Evolutionary conservation across 768 basidiomycete genomes (phyloP).

Genomic region (Calvatia gigantea): DNA sequence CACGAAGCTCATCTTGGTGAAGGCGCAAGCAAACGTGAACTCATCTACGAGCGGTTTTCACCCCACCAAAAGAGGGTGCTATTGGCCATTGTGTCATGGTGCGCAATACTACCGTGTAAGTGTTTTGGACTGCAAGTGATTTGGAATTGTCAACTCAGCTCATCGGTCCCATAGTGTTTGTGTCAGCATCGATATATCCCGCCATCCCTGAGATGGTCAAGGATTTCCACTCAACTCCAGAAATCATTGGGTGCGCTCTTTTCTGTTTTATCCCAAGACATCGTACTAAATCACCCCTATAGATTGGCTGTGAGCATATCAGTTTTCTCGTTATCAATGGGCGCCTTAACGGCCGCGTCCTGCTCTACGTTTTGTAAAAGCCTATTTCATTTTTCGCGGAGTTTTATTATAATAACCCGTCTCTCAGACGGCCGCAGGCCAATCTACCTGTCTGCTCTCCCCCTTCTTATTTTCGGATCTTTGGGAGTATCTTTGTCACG

Average conservation of each 20-base stretch:
- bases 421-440: constrained; percentile 58
- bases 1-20: not conserved
- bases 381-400: not conserved
- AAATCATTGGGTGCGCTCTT: constrained; percentile 55
- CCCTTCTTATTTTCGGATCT: constrained; percentile 56
- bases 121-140: constrained; percentile 37
- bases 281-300: too few relatives aligned
- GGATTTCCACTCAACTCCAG: constrained; percentile 57
- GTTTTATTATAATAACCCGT: not conserved
- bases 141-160: constrained; percentile 41
- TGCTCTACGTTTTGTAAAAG: constrained; percentile 35
- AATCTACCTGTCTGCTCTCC: constrained; percentile 60
- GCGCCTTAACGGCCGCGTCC: constrained; percentile 28
- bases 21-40: constrained; percentile 1
- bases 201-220: constrained; percentile 69
- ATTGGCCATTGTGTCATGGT: constrained; percentile 46
- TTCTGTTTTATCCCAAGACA: constrained; percentile 37
- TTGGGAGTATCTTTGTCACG: constrained; percentile 52
- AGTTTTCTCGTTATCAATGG: constrained; percentile 29
- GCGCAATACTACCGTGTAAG: constrained; percentile 54
- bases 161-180: constrained; percentile 47
- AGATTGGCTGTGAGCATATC: constrained; percentile 35
- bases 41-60: constrained; percentile 47
- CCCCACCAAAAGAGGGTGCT: constrained; percentile 40
- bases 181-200: constrained; percentile 66